These are phyloP conservation scores for Bombardia bombarda DNA, from an alignment of 495 filamentous ascomycete species.

Conservation along the genomic window DNA sequence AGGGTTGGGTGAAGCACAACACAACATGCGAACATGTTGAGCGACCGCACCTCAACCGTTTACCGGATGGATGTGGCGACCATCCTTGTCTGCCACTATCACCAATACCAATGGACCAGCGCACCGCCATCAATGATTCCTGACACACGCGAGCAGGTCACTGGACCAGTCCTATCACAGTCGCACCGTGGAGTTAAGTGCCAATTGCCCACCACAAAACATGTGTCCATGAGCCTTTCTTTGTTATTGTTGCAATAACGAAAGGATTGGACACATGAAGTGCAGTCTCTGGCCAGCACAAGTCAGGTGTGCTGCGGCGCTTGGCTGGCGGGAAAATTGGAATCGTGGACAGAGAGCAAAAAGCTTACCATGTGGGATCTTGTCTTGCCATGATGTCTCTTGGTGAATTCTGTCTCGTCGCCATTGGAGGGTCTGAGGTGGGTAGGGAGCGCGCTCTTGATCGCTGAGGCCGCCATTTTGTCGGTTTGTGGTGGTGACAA, in stretches of 20 bases:
- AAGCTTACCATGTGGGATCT: slow-evolving; percentile 90
- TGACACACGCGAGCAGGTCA: too few species aligned
- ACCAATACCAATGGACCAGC: too few species aligned
- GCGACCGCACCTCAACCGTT: too few species aligned
- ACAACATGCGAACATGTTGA: too few species aligned
- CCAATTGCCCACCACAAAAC: too few species aligned
- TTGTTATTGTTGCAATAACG: background rate
- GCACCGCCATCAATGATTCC: too few species aligned
- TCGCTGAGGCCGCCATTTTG: slow-evolving; percentile 59
- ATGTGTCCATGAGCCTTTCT: too few species aligned
- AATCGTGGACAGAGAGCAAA: slow-evolving; percentile 2
- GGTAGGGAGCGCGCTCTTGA: slow-evolving; percentile 63
- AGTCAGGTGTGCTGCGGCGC: background rate
- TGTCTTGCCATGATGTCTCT: slow-evolving; percentile 89
- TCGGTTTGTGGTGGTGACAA: slow-evolving; percentile 4
- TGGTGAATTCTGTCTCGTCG: slow-evolving; percentile 46
- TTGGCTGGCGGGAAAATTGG: background rate
- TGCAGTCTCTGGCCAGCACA: background rate
- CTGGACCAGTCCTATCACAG: too few species aligned
- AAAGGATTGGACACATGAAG: background rate
- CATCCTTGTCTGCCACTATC: too few species aligned
- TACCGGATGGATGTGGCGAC: too few species aligned
- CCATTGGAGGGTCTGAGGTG: slow-evolving; percentile 63
- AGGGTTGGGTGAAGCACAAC: too few species aligned
- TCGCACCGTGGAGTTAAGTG: too few species aligned